These are phyloP conservation scores for Coniferiporia weirii DNA, from an alignment of 1,284 basidiomycete species.

Conservation along the genomic window DNA sequence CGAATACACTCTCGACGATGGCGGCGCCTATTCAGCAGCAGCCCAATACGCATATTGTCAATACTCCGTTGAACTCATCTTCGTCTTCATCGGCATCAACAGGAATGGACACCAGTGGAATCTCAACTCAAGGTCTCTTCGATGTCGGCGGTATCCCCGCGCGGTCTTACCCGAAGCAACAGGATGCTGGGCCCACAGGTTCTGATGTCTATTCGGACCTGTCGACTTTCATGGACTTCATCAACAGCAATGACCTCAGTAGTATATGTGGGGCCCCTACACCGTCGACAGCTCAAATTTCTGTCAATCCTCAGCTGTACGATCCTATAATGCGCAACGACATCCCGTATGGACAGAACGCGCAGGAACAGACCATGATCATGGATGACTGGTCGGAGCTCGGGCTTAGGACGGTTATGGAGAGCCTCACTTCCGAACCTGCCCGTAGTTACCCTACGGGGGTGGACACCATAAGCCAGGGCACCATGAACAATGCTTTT, in stretches of 20 bases:
- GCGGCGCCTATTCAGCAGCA: too few relatives aligned
- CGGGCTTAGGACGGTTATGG: background rate
- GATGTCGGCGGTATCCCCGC: background rate
- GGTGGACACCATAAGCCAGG: background rate
- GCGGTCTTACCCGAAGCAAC: background rate
- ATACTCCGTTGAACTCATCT: too few relatives aligned
- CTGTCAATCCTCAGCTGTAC: background rate
- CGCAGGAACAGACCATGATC: background rate
- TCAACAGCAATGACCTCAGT: background rate
- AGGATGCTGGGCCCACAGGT: background rate
- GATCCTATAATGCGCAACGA: background rate
- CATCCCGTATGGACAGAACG: background rate
- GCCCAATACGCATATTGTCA: too few relatives aligned
- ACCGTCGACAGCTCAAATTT: background rate
- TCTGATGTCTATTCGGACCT: background rate
- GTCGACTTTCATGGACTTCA: background rate
- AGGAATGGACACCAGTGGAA: too few relatives aligned
- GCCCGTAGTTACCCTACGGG: background rate
- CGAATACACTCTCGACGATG: too few relatives aligned
- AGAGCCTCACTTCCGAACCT: background rate
- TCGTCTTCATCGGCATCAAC: too few relatives aligned
- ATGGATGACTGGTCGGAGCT: background rate
- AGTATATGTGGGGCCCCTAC: background rate
- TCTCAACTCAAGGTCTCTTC: background rate
- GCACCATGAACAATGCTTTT: background rate